A percentile compares a stretch with the other conserved stretches of the same genome.
Evolutionary conservation across 805 yeast genomes (phyloP).

Genomic region (Yarrowia sp.): DNA sequence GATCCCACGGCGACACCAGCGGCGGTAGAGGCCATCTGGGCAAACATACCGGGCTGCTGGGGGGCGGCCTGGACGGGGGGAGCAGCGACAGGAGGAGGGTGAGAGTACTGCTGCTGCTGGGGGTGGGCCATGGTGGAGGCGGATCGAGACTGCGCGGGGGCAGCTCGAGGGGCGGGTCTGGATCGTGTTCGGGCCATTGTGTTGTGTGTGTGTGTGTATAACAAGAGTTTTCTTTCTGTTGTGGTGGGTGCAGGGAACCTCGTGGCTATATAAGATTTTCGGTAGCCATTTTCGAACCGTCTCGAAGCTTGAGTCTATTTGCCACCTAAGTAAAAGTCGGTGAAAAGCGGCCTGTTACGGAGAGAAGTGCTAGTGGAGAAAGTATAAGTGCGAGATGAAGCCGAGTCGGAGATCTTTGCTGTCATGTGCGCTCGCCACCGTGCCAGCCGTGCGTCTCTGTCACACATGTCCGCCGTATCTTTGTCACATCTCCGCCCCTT

Average conservation of each 20-base stretch:
- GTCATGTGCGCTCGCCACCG: too few relatives aligned
- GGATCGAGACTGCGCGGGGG: slow-evolving; percentile 61
- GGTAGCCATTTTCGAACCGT: slow-evolving; percentile 28
- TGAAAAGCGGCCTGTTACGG: background rate
- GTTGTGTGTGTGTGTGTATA: slow-evolving; percentile 20
- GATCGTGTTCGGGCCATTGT: slow-evolving; percentile 50
- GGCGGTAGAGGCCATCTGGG: slow-evolving; percentile 98
- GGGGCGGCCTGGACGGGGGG: slow-evolving; percentile 57
- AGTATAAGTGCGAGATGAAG: background rate
- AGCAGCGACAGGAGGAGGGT: slow-evolving; percentile 55
- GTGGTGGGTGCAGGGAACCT: slow-evolving; percentile 5
- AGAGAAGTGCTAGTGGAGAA: too few relatives aligned
- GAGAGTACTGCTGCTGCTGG: slow-evolving; percentile 58
- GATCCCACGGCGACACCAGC: slow-evolving; percentile 99
- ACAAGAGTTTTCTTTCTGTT: background rate
- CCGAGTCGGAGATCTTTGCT: background rate
- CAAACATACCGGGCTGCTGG: slow-evolving; percentile 80
- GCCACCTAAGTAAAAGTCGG: slow-evolving; percentile 3
- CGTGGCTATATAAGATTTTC: slow-evolving; percentile 37
- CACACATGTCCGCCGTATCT: background rate
- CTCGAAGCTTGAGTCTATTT: slow-evolving; percentile 38
- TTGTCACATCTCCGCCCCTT: slow-evolving; percentile 1
- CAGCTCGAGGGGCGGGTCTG: slow-evolving; percentile 56
- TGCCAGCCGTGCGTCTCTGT: too few relatives aligned
- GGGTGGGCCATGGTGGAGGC: slow-evolving; percentile 64